Percentiles rank a stretch among this genome's conserved stretches.
phyloP scores from a whole-genome alignment of 257 asterid genomes.

The Nicotiana noctiflora region DNA sequence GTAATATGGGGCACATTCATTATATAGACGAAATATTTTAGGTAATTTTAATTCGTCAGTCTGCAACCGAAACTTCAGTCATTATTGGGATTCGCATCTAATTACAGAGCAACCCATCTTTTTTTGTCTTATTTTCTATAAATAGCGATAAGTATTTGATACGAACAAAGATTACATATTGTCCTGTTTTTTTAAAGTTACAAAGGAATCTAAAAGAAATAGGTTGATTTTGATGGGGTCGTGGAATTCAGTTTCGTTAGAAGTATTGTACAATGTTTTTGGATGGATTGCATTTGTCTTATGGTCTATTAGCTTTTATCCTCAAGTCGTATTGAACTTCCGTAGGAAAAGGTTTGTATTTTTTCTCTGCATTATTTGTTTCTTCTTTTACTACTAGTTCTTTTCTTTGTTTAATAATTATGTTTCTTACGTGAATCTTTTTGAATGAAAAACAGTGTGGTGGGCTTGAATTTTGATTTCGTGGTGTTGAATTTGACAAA shows the following conservation, averaged over 20 bases:
- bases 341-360: slow-evolving; percentile 60
- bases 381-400: neutral
- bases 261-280: slow-evolving; percentile 56
- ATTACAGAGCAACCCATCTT: neutral
- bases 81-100: neutral
- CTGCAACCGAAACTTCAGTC: neutral
- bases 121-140: neutral
- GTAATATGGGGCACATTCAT: neutral
- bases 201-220: neutral
- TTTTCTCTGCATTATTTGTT: neutral
- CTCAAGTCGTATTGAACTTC: slow-evolving; percentile 71
- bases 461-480: slow-evolving; percentile 90
- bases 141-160: neutral
- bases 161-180: neutral
- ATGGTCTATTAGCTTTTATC: slow-evolving; percentile 96
- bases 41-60: neutral
- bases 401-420: neutral
- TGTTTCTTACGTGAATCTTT: neutral
- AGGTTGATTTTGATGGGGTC: slow-evolving; percentile 38
- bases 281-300: slow-evolving; percentile 84
- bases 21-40: neutral
- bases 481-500: slow-evolving; percentile 75
- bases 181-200: neutral
- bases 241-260: slow-evolving; percentile 60
- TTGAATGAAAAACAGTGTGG: slow-evolving; percentile 45